Conservation (phyloP, 73 alveolate species). For the Paramecium tetraurelia region DNA sequence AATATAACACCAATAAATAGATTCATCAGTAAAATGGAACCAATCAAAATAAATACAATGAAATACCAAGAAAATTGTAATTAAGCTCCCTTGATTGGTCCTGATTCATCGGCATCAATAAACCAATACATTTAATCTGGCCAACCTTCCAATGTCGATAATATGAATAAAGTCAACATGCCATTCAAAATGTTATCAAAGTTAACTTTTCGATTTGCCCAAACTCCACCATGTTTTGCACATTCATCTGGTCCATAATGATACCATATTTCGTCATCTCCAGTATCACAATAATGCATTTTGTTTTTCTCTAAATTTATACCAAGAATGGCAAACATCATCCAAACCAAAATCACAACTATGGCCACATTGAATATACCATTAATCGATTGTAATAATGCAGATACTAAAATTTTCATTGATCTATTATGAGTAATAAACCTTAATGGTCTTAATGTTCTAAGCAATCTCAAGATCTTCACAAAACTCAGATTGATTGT, state of each 20-base stretch:
- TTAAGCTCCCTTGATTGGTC: slow-evolving; percentile 76
- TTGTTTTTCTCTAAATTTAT: slow-evolving; percentile 45
- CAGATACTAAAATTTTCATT: slow-evolving; percentile 85
- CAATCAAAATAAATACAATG: slow-evolving; percentile 84
- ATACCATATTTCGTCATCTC: slow-evolving; percentile 60
- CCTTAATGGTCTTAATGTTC: slow-evolving; percentile 93
- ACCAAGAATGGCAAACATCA: slow-evolving; percentile 61
- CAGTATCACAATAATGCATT: slow-evolving; percentile 67
- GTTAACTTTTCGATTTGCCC: slow-evolving; percentile 73
- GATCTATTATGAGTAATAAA: slow-evolving; percentile 90
- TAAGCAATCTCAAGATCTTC: slow-evolving; percentile 84
- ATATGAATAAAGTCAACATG: slow-evolving; percentile 85
- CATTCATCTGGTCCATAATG: neutral
- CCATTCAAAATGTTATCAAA: slow-evolving; percentile 90
- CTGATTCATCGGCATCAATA: slow-evolving; percentile 72
- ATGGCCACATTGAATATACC: slow-evolving; percentile 84
- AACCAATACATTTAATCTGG: slow-evolving; percentile 85
- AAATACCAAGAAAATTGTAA: slow-evolving; percentile 79
- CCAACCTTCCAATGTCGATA: slow-evolving; percentile 95
- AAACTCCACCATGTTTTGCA: slow-evolving; percentile 61
- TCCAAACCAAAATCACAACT: slow-evolving; percentile 88
- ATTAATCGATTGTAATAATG: slow-evolving; percentile 84
- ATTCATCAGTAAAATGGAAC: slow-evolving; percentile 90
- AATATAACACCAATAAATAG: slow-evolving; percentile 95
- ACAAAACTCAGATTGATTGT: slow-evolving; percentile 66